Base-by-base conservation (phyloP, 2,329 filamentous ascomycete species). In the Didymella glomerata region DNA sequence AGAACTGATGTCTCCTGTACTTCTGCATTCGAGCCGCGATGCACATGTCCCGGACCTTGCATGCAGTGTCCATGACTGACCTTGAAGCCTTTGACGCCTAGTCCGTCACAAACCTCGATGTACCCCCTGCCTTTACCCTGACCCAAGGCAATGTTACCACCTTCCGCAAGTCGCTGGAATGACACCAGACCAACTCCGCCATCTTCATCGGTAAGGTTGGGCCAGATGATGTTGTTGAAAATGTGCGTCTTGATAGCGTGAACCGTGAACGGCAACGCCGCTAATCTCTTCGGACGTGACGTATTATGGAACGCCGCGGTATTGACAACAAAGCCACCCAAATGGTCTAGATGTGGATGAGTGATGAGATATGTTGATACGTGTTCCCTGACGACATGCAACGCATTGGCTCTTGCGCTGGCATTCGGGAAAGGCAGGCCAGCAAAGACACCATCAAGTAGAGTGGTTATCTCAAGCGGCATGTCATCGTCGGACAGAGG, bases 201-300 rank as follows among this genome's bases (percentile, higher is more conserved):
- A 75, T 97, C 95, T 78, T 99, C 95, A 71, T 99, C 94, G 0
- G 92, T 96, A 38, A 99, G 80, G 68, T 99, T 99, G 0, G 95
- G 95, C 95, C 95, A 99, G 53, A 98, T 96, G 57, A 97, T 82
- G 71, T 97, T 96, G 78, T 99, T 99, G 82, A 99, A 99, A 60
- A 99, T 92, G 77, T 99, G 93, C 0, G 84, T 88, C 76, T 97
- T 98, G 77, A 99, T 89, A 0, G 94, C 93, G 45, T 92, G 85
- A 50, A 99, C 93, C n/a, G 94, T 96, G 27, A 88, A 89, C 0
- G 93, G 92, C 4, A 98, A 81, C 0, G 91, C 94, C 1, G 94
- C 93, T 14, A 99, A 82, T 24, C 90, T 87, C 78, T 98, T 99
- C 0, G 93, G 92, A 30, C 84, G 82, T 27, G 89, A 87, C 2